phyloP scores from a whole-genome alignment of 345 rosid species.

The Acer negundo region DNA sequence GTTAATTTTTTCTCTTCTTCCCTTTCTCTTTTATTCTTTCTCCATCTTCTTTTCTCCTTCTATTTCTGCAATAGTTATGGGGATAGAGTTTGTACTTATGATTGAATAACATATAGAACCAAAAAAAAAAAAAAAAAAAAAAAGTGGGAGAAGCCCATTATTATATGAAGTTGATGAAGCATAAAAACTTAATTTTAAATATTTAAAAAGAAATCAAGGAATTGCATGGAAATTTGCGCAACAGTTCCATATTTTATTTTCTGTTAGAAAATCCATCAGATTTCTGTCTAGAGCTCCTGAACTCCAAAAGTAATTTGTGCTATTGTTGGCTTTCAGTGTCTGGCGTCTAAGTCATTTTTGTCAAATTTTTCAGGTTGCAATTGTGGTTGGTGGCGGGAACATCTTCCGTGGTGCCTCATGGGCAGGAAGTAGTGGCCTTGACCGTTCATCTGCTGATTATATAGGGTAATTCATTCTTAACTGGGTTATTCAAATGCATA shows the following conservation, averaged over 20 bases:
- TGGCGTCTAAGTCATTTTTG: slow-evolving; percentile 10
- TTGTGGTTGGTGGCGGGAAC: slow-evolving; percentile 96
- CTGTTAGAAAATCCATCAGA: neutral
- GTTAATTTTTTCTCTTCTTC: too few relatives aligned
- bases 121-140: neutral
- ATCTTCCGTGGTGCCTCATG: slow-evolving; percentile 91
- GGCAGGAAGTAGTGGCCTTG: slow-evolving; percentile 97
- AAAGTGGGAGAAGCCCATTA: neutral
- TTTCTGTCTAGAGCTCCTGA: neutral
- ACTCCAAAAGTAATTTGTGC: slow-evolving; percentile 2
- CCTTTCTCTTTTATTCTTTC: too few relatives aligned
- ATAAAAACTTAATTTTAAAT: neutral
- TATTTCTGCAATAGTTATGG: too few relatives aligned
- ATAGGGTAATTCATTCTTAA: slow-evolving; percentile 61
- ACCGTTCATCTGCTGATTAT: slow-evolving; percentile 96
- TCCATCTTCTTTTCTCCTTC: too few relatives aligned
- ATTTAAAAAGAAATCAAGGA: neutral
- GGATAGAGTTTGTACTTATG: neutral
- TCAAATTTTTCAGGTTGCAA: slow-evolving; percentile 64
- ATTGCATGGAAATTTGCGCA: neutral
- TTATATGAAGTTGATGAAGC: neutral
- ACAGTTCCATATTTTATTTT: neutral
- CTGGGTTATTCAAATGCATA: neutral
- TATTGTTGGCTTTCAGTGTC: slow-evolving; percentile 8
- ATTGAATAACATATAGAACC: too few relatives aligned